Evolutionary conservation across 2,329 filamentous ascomycete genomes (phyloP), one percentile per base, ranked within the genome.

Genomic region (Pestalotiopsis sp.): DNA sequence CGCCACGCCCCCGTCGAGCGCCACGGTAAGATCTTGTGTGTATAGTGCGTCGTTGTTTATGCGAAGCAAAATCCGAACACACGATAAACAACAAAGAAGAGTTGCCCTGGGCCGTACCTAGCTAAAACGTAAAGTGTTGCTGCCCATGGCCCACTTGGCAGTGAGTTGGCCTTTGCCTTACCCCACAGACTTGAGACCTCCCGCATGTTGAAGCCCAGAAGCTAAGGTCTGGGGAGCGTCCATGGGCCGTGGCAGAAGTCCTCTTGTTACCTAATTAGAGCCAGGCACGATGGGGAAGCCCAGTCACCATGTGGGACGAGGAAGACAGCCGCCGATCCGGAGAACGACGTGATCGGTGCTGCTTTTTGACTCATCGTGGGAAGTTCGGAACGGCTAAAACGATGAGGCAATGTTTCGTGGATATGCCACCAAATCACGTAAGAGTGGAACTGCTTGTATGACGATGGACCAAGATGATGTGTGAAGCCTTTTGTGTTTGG

Each of bases 371-470:
- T 62, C 59, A 62, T 39, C 31, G 59, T 62, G 59, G 59, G 11
- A 36, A 36, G 31, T 36, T 36, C 31, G 31, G 31, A 20, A 62
- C 13, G 23, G 31, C 59, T 39, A 17, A 39, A n/a, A 36, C 45
- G 59, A 62, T 62, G 59, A 62, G 59, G 27, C 27, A 62, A 62
- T 39, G 27, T 62, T 36, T 39, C 59, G 59, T 62, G 25, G n/a
- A 20, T n/a, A 20, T 39, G 36, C 38, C 17, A 62, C 59, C 25
- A 62, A 31, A 62, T 62, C 59, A 62, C 59, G 59, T 36, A 62
- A 62, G 41, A 17, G 31, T 36, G 59, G 59, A 14, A 62, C 57
- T 52, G 7, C 5, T 9, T 52, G 14, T 9, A 20, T n/a, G 17
- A 36, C 31, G 31, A 36, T 36, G 45, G 17, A 52, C 17, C 45